Base-by-base conservation (phyloP, 495 filamentous ascomycete species). In the Hypoxylon fuscum region DNA sequence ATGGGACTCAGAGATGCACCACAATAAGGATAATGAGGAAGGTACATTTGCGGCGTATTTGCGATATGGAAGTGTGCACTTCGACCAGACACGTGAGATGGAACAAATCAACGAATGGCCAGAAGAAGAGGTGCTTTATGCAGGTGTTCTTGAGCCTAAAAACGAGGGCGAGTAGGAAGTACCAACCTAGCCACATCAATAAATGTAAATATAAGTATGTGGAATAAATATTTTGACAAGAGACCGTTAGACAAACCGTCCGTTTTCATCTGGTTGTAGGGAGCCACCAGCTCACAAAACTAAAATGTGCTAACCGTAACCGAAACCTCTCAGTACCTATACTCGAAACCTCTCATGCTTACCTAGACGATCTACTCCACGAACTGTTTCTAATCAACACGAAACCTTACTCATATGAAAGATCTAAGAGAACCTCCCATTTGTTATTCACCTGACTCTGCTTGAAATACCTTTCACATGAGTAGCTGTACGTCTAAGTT, bases 1-100 rank as follows among this genome's bases (percentile, higher is more conserved):
- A 3, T 75, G 71, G 71, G 72, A 76, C 48, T 37, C 41, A 12
- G 12, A 61, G 40, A 70, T 75, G 42, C 55, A 76, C 58, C 55
- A 70, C 32, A 54, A 63, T 0, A 70, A 61, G 45, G 73, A 77
- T 25, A 63, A 58, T 23, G 58, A 55, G 12, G 52, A 69, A 9
- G 72, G 70, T 3, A 77, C 74, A 1, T 79, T 76, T 58, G 74
- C 72, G 1, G 72, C 64, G 21, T 72, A 77, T 35, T 57, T 77
- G 21, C 44, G 72, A 14, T 76, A 72, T 40, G 75, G 74, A 6
- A 71, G 70, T 23, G 69, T 72, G 14, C 64, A 73, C 23, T 72
- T 74, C 17, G 69, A 75, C 25, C 72, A 77, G 55, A 72, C 62
- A 15, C 51, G 65, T 5, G 35, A 56, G 37, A 64, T 71, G 59